Conservation (phyloP, 164 flowering plant species). For the Vitis amurensis region DNA sequence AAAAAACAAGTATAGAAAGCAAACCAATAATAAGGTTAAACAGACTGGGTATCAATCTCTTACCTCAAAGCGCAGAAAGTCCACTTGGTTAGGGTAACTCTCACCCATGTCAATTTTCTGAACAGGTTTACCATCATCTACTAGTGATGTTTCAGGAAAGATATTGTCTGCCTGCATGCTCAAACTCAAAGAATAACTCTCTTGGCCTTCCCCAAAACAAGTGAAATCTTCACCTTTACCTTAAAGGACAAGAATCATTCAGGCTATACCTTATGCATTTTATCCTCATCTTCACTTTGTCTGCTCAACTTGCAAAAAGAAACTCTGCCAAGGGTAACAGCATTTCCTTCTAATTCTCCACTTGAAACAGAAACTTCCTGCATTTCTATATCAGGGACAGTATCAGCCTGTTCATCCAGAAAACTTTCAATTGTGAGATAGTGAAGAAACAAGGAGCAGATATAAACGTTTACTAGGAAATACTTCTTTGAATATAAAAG, state of each 20-base stretch:
- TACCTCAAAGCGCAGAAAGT: constrained; percentile 62
- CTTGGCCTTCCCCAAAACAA: background rate
- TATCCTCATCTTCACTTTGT: background rate
- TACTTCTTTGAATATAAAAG: background rate
- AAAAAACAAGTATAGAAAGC: background rate
- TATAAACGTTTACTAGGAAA: background rate
- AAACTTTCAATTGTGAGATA: background rate
- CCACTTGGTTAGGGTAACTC: constrained; percentile 18
- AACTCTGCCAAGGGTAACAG: constrained; percentile 9
- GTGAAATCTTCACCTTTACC: background rate
- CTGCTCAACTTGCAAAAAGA: constrained; percentile 8
- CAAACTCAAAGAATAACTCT: background rate
- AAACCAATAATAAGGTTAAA: background rate
- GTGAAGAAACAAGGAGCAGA: background rate
- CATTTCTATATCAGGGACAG: constrained; percentile 1
- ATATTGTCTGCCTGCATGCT: constrained; percentile 16
- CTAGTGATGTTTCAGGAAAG: constrained; percentile 6
- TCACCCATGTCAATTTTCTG: constrained; percentile 24
- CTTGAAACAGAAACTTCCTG: constrained; percentile 6
- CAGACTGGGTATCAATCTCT: background rate
- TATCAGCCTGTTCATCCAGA: constrained; percentile 15
- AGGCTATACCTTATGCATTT: constrained; percentile 10
- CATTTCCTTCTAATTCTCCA: constrained; percentile 12
- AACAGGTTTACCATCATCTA: constrained; percentile 12
- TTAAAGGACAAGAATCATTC: background rate